Base-by-base conservation (phyloP, 164 flowering plant species). In the Liquidambar formosana region DNA sequence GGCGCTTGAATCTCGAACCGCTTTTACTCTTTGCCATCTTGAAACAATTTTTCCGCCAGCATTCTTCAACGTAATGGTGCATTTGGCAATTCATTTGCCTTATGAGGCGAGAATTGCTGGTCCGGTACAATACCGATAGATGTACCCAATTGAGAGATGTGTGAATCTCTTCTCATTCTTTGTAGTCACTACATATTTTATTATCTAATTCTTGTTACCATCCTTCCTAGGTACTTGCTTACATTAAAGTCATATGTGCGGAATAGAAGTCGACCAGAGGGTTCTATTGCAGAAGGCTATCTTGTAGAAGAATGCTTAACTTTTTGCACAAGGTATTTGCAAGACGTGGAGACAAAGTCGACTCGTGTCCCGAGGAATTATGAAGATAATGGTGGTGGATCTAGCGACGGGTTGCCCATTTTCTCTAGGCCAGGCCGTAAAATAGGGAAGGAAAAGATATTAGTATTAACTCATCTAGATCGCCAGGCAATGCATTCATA, bases 51-150 rank as follows among this genome's bases (percentile, higher is more conserved):
- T 76, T 47, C 69, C 69, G 0, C 67, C 76, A 22, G n/a, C 70
- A 1, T 76, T 76, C 38, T 76, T 76, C 43, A 56, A 66, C 38
- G 48, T 71, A 0, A 71, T 68, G 70, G 61, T 68, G 6, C 70
- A 72, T 18, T 51, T 72, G 18, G 27, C 67, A 4, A 18, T 64
- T 11, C 73, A 68, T 33, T 53, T 76, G 14, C 57, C 48, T 14
- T 2, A 16, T 12, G 70, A 71, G 21, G 66, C 47, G 1, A 57
- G 12, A 23, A 10, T 71, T 5, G 56, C 14, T 2, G 71, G 68
- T 8, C 74, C 64, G 11, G 68, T 71, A 1, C 71, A 66, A n/a
- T 61, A 53, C 18, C n/a, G n/a, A n/a, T n/a, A n/a, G n/a, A n/a
- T n/a, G n/a, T n/a, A n/a, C n/a, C n/a, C n/a, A n/a, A n/a, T 49